Evolutionary conservation across 2,329 filamentous ascomycete species (phyloP).

Genomic region (Microcyclosporella mali): DNA sequence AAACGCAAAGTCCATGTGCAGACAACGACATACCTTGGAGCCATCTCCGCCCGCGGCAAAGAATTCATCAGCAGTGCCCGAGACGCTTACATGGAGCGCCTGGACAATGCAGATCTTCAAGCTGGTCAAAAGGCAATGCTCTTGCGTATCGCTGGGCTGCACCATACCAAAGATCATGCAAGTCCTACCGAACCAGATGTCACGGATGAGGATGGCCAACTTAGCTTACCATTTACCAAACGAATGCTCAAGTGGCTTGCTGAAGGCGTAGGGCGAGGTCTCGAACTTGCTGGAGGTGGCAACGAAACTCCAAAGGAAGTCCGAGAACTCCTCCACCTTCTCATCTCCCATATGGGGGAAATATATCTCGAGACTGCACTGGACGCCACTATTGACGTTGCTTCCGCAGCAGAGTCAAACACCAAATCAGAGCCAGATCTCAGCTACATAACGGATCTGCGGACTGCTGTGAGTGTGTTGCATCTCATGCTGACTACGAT

Average conservation of each 20-base stretch:
- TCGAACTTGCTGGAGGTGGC: slow-evolving; percentile 75
- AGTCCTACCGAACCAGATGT: slow-evolving; percentile 61
- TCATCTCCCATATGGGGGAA: slow-evolving; percentile 82
- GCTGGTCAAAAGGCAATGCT: slow-evolving; percentile 85
- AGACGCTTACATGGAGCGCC: slow-evolving; percentile 81
- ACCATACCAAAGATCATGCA: slow-evolving; percentile 56
- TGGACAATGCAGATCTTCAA: slow-evolving; percentile 84
- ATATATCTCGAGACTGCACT: slow-evolving; percentile 64
- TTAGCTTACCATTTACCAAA: slow-evolving; percentile 84
- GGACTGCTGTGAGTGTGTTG: slow-evolving; percentile 78
- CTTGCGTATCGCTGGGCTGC: slow-evolving; percentile 76
- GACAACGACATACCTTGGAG: slow-evolving; percentile 78
- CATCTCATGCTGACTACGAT: slow-evolving; percentile 92
- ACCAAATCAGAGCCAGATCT: slow-evolving; percentile 82
- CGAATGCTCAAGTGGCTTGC: slow-evolving; percentile 97
- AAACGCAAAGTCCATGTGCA: slow-evolving; percentile 69
- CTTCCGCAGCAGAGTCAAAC: slow-evolving; percentile 64
- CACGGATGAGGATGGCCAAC: slow-evolving; percentile 76
- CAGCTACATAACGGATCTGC: slow-evolving; percentile 70
- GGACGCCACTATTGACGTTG: slow-evolving; percentile 66
- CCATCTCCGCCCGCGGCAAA: slow-evolving; percentile 80
- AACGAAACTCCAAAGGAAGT: slow-evolving; percentile 93
- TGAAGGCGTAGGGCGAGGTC: slow-evolving; percentile 81
- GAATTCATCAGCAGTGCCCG: slow-evolving; percentile 82
- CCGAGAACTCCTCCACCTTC: slow-evolving; percentile 71